These are phyloP conservation scores for Catharanthus roseus DNA, from an alignment of 257 asterid species.

Conservation along the genomic window DNA sequence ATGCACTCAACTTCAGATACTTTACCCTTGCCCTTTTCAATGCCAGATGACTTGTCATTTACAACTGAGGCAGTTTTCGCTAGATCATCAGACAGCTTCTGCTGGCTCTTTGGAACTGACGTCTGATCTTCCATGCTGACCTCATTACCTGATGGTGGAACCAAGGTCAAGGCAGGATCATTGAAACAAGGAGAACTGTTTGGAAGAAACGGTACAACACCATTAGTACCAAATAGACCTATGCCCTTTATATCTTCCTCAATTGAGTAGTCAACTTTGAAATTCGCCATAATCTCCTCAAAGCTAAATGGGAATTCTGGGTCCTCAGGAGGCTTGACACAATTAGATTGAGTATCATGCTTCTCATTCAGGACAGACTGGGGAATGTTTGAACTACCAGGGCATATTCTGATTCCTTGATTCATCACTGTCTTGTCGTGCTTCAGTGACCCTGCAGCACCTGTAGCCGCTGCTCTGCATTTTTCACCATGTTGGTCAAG, in stretches of 20 bases:
- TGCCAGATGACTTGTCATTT: slow-evolving; percentile 22
- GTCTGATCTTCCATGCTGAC: slow-evolving; percentile 26
- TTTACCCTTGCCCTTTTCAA: slow-evolving; percentile 28
- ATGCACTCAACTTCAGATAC: slow-evolving; percentile 31
- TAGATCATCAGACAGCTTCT: slow-evolving; percentile 26
- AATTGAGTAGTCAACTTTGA: slow-evolving; percentile 51
- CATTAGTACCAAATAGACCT: slow-evolving; percentile 61
- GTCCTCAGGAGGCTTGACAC: slow-evolving; percentile 22
- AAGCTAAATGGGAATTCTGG: slow-evolving; percentile 54
- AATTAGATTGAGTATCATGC: slow-evolving; percentile 33
- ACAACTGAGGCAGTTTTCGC: slow-evolving; percentile 17
- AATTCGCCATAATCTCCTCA: slow-evolving; percentile 75
- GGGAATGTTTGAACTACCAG: slow-evolving; percentile 22
- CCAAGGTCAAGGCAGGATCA: slow-evolving; percentile 44
- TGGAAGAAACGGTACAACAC: slow-evolving; percentile 49
- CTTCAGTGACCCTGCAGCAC: slow-evolving; percentile 38
- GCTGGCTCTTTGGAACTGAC: slow-evolving; percentile 24
- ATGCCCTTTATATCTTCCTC: slow-evolving; percentile 60
- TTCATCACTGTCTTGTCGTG: slow-evolving; percentile 35
- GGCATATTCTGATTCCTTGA: slow-evolving; percentile 34
- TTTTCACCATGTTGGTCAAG: slow-evolving; percentile 48
- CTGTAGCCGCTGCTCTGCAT: slow-evolving; percentile 39
- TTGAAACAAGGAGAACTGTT: slow-evolving; percentile 31
- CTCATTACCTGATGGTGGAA: slow-evolving; percentile 27
- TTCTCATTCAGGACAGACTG: slow-evolving; percentile 35